phyloP scores from a whole-genome alignment of 768 basidiomycete species.

The Tremella yokohamensis region DNA sequence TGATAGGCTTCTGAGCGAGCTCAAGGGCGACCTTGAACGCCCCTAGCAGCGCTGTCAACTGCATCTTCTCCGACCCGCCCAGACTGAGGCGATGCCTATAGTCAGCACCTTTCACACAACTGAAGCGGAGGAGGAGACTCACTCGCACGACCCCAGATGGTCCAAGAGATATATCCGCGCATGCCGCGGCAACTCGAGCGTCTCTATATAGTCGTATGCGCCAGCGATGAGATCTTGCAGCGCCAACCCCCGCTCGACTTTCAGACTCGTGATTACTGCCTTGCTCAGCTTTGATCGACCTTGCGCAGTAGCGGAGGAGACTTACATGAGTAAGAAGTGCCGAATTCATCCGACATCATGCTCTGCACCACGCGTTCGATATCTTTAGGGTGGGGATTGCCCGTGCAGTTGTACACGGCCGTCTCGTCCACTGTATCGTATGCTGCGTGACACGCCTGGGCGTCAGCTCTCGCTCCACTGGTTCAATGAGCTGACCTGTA shows the following conservation, averaged over 20 bases:
- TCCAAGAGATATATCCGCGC: slow-evolving; percentile 89
- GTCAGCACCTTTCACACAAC: not conserved
- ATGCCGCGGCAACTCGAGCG: slow-evolving; percentile 76
- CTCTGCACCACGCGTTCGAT: slow-evolving; percentile 88
- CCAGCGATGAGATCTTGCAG: slow-evolving; percentile 90
- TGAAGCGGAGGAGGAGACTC: slow-evolving; percentile 49
- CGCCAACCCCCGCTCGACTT: slow-evolving; percentile 87
- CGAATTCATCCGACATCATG: slow-evolving; percentile 95
- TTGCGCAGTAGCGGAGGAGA: not conserved
- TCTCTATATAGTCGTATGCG: slow-evolving; percentile 83
- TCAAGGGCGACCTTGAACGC: slow-evolving; percentile 93
- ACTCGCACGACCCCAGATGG: slow-evolving; percentile 94
- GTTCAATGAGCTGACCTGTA: slow-evolving; percentile 58
- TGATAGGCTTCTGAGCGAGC: slow-evolving; percentile 39
- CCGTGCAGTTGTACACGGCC: slow-evolving; percentile 94
- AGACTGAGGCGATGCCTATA: slow-evolving; percentile 81
- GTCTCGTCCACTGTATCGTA: slow-evolving; percentile 83
- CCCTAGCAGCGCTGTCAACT: slow-evolving; percentile 82
- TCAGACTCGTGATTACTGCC: slow-evolving; percentile 80
- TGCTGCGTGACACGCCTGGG: slow-evolving; percentile 85
- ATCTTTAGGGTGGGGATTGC: slow-evolving; percentile 90
- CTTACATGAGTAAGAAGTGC: slow-evolving; percentile 66
- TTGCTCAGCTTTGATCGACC: slow-evolving; percentile 1
- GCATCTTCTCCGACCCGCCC: slow-evolving; percentile 90
- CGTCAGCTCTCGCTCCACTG: too few relatives aligned